phyloP scores from a whole-genome alignment of 1,284 basidiomycete species.

The Fistulina hepatica region DNA sequence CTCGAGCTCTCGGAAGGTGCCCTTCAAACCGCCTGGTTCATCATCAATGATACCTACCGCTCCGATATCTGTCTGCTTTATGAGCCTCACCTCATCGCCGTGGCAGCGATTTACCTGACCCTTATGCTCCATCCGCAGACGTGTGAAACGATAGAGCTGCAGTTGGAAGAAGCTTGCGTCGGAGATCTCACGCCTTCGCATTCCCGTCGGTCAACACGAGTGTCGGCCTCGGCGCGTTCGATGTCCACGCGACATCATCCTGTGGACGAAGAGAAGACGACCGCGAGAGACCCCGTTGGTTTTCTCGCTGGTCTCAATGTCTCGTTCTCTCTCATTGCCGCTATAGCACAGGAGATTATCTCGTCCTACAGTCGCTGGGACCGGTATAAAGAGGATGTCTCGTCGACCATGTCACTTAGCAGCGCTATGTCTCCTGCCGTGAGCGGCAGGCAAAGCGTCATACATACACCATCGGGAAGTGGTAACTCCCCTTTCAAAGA shows the following conservation, averaged over 20 bases:
- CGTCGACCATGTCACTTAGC: slow-evolving; percentile 17
- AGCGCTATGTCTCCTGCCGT: too few relatives aligned
- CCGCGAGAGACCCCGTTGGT: slow-evolving; percentile 54
- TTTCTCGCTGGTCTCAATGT: slow-evolving; percentile 85
- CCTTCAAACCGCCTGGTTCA: slow-evolving; percentile 78
- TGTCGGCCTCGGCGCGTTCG: too few relatives aligned
- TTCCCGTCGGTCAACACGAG: slow-evolving; percentile 17
- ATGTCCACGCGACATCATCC: too few relatives aligned
- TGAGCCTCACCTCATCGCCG: slow-evolving; percentile 89
- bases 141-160: slow-evolving; percentile 28
- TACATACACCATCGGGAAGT: too few relatives aligned
- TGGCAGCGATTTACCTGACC: slow-evolving; percentile 83
- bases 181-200: slow-evolving; percentile 11
- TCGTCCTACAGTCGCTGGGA: slow-evolving; percentile 85
- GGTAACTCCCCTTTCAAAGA: slow-evolving; percentile 9
- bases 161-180: slow-evolving; percentile 14
- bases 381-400: slow-evolving; percentile 54
- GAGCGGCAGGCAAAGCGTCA: too few relatives aligned
- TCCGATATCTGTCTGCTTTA: slow-evolving; percentile 85
- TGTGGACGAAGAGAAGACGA: slow-evolving; percentile 29
- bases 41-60: slow-evolving; percentile 94
- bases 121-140: slow-evolving; percentile 57
- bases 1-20: slow-evolving; percentile 58
- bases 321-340: slow-evolving; percentile 71
- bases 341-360: slow-evolving; percentile 86